Percentiles rank a stretch among this genome's conserved stretches.
These are phyloP conservation scores for Diaporthe destruens DNA, from an alignment of 2,329 filamentous ascomycete species.

Conservation along the genomic window DNA sequence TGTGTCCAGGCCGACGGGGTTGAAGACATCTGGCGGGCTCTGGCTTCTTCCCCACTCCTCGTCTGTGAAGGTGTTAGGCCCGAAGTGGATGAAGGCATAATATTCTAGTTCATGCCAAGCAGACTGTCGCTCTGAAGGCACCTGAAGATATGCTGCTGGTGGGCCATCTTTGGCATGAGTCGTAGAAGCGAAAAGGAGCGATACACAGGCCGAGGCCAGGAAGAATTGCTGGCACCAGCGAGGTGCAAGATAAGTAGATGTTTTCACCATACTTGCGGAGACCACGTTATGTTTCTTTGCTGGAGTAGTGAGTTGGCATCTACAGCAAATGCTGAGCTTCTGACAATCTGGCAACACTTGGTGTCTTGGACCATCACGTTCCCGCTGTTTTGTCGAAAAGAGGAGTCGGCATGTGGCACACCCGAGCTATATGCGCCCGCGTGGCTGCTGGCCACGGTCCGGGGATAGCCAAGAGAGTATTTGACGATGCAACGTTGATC, in stretches of 20 bases:
- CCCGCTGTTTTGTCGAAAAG: neutral
- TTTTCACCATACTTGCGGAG: neutral
- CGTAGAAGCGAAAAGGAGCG: neutral
- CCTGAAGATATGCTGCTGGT: slow-evolving; percentile 44
- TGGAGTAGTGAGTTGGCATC: neutral
- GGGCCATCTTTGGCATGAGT: slow-evolving; percentile 32
- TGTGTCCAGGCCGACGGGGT: slow-evolving; percentile 46
- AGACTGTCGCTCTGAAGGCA: slow-evolving; percentile 45
- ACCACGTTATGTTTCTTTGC: neutral
- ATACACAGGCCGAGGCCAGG: neutral
- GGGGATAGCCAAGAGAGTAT: neutral
- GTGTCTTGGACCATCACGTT: neutral
- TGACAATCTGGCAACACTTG: neutral
- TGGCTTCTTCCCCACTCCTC: slow-evolving; percentile 49
- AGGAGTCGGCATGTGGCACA: slow-evolving; percentile 10
- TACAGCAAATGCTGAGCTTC: neutral
- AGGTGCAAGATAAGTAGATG: neutral
- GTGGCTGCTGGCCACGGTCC: neutral
- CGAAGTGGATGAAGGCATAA: slow-evolving; percentile 50
- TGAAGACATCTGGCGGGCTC: slow-evolving; percentile 47
- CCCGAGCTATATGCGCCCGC: neutral
- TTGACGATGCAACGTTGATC: slow-evolving; percentile 18
- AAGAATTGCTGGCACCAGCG: neutral
- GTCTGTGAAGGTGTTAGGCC: slow-evolving; percentile 49
- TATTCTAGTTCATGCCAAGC: slow-evolving; percentile 48